These are phyloP conservation scores for Pythium brassicae DNA, from an alignment of 352 stramenopile species.

Conservation along the genomic window DNA sequence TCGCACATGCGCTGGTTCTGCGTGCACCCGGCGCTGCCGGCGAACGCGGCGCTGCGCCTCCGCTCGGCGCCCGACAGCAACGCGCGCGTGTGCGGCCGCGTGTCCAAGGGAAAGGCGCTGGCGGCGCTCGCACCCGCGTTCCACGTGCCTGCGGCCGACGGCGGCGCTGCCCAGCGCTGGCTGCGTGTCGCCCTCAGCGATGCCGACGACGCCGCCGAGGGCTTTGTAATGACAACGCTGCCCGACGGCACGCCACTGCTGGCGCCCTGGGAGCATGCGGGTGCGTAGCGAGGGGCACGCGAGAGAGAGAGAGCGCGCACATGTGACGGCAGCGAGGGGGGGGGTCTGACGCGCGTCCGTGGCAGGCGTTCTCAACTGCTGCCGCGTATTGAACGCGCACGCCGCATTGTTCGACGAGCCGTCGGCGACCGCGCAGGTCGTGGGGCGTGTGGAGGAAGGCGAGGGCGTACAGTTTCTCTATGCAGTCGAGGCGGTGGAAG, in stretches of 20 bases:
- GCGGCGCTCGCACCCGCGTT: conserved; percentile 30
- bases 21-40: conserved; percentile 47
- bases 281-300: conserved; percentile 8
- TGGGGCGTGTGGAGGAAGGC: conserved; percentile 28
- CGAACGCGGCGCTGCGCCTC: conserved; percentile 59
- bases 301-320: too few species aligned
- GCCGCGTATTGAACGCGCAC: conserved; percentile 24
- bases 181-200: conserved; percentile 39
- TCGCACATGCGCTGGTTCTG: conserved; percentile 71
- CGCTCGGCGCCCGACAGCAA: conserved; percentile 45
- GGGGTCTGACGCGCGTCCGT: too few species aligned
- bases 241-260: conserved; percentile 40
- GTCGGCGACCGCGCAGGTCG: conserved; percentile 14
- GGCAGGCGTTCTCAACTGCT: conserved; percentile 40
- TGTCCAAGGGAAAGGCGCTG: conserved; percentile 49
- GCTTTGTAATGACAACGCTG: conserved; percentile 51
- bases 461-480: conserved; percentile 38
- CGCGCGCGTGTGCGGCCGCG: conserved; percentile 29
- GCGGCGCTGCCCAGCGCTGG: conserved; percentile 28
- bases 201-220: conserved; percentile 25
- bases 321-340: not conserved
- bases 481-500: conserved; percentile 30
- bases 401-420: conserved; percentile 40
- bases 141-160: conserved; percentile 17
- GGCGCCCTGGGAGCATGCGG: conserved; percentile 41